These are phyloP conservation scores for Phytopythium boreale DNA, from an alignment of 352 stramenopile genomes.

Conservation along the genomic window DNA sequence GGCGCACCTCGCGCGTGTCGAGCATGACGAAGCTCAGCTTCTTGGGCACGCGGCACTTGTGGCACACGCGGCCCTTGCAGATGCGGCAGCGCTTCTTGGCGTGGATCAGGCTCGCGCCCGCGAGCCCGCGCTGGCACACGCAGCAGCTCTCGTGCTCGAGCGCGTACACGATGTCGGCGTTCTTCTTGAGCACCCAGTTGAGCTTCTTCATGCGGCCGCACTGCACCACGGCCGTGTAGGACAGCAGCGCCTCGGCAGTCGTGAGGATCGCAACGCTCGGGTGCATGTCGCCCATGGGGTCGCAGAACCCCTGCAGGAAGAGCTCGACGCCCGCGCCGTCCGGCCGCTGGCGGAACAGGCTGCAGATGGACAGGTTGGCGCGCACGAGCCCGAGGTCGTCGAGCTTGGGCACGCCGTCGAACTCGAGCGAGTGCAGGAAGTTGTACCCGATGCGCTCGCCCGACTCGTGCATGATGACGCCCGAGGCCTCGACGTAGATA, in stretches of 20 bases:
- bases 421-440: conserved; percentile 47
- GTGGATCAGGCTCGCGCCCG: conserved; percentile 4
- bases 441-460: conserved; percentile 46
- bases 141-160: conserved; percentile 21
- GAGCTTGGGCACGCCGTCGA: conserved; percentile 33
- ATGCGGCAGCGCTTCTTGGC: conserved; percentile 26
- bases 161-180: conserved; percentile 17
- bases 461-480: conserved; percentile 28
- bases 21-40: conserved; percentile 24
- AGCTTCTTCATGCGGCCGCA: conserved; percentile 37
- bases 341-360: conserved; percentile 36
- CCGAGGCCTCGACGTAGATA: conserved; percentile 46
- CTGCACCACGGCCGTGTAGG: conserved; percentile 20
- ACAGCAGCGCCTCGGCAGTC: conserved; percentile 24
- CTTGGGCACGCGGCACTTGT: conserved; percentile 21
- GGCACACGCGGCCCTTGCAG: conserved; percentile 26
- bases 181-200: conserved; percentile 31
- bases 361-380: conserved; percentile 48
- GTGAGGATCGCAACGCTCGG: conserved; percentile 25
- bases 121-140: conserved; percentile 20
- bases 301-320: conserved; percentile 27
- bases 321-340: conserved; percentile 35
- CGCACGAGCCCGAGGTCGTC: conserved; percentile 25
- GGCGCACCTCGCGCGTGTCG: conserved; percentile 13
- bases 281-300: conserved; percentile 25